These are phyloP conservation scores for Xanthoceras sorbifolium DNA, from an alignment of 345 rosid species.

Conservation along the genomic window DNA sequence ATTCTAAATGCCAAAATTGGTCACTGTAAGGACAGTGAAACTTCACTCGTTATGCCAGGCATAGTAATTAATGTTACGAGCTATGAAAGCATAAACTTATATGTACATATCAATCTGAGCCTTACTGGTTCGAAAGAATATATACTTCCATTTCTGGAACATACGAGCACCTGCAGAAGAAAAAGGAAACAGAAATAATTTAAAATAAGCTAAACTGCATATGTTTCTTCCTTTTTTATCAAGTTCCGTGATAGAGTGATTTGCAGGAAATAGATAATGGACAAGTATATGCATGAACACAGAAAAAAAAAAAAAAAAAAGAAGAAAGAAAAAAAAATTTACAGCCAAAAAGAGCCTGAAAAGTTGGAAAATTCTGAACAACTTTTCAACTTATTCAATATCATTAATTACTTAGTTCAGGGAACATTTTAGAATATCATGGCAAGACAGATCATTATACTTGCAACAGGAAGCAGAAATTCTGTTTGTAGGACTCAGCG, in stretches of 20 bases:
- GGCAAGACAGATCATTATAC: not conserved
- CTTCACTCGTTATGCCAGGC: not conserved
- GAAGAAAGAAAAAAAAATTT: not conserved
- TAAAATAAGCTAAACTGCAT: not conserved
- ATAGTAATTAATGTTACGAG: not conserved
- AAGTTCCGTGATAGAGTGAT: not conserved
- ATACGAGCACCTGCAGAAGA: slow-evolving; percentile 65
- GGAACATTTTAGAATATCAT: not conserved
- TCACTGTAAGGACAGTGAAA: slow-evolving; percentile 3
- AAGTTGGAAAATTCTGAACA: not conserved
- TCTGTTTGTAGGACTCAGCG: not conserved
- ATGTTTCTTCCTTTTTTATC: not conserved
- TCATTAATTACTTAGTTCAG: not conserved
- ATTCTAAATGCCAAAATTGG: not conserved
- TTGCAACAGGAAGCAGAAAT: not conserved
- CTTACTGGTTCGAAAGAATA: slow-evolving; percentile 72
- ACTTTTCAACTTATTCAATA: not conserved
- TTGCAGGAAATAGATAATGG: not conserved
- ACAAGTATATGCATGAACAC: not conserved
- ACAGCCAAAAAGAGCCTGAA: not conserved
- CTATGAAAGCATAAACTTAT: slow-evolving; percentile 4
- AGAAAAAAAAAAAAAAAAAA: not conserved
- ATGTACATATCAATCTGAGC: not conserved
- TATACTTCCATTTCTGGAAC: slow-evolving; percentile 81
- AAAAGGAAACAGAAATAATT: not conserved